Percentiles rank a stretch among this genome's conserved stretches.
phyloP scores from a whole-genome alignment of 2,329 filamentous ascomycete species.

The Apiospora koreana region DNA sequence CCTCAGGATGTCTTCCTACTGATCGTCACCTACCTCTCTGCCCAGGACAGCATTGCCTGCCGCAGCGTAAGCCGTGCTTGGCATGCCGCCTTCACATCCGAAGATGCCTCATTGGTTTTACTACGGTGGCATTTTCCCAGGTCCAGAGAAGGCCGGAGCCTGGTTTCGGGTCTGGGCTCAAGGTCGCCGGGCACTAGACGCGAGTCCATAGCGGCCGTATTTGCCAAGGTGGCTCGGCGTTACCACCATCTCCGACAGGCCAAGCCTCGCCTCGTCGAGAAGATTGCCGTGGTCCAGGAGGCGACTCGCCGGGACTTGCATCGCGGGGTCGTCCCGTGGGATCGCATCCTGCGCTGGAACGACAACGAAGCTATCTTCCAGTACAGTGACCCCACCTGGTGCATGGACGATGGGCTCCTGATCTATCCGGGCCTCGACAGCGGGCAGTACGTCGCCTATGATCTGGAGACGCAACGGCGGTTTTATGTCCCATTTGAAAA shows the following conservation, averaged over 20 bases:
- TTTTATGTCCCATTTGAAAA: constrained; percentile 53
- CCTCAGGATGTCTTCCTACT: constrained; percentile 62
- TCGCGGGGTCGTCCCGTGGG: constrained; percentile 45
- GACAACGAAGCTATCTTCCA: constrained; percentile 43
- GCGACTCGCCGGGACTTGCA: constrained; percentile 19
- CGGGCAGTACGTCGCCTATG: constrained; percentile 45
- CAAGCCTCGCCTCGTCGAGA: constrained; percentile 46
- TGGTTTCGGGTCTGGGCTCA: constrained; percentile 13
- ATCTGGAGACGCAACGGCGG: constrained; percentile 47
- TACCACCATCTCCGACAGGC: constrained; percentile 55
- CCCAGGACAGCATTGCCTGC: constrained; percentile 51
- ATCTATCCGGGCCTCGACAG: constrained; percentile 46
- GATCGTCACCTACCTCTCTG: constrained; percentile 48
- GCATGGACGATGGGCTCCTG: constrained; percentile 52
- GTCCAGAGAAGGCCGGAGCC: constrained; percentile 50
- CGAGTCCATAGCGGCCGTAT: constrained; percentile 41
- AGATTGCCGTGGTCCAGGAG: constrained; percentile 41
- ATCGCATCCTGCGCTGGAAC: constrained; percentile 43
- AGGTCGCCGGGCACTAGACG: constrained; percentile 17
- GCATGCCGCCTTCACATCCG: constrained; percentile 49
- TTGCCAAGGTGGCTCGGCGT: constrained; percentile 51
- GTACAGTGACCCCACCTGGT: constrained; percentile 53
- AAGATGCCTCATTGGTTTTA: constrained; percentile 46
- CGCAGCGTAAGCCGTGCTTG: constrained; percentile 54
- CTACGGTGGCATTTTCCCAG: constrained; percentile 54